phyloP scores from a whole-genome alignment of 140 eudicot species.

The Eryngium alpinum region DNA sequence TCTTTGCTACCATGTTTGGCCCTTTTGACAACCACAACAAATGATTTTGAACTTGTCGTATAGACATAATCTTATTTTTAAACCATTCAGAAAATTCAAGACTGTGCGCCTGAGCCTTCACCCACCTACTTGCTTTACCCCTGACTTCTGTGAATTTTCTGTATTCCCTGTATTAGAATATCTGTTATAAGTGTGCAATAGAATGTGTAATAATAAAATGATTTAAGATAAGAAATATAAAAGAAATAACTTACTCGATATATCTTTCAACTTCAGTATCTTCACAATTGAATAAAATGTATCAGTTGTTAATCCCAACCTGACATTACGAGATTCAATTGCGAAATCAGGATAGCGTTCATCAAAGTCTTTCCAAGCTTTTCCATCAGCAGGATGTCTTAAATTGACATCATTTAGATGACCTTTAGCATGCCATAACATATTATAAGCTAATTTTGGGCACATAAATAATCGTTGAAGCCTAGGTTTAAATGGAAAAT shows the following conservation, averaged over 20 bases:
- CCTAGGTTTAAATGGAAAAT: neutral
- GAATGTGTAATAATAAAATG: too few species aligned
- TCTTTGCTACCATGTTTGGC: neutral
- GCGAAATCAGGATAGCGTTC: neutral
- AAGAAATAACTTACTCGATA: too few species aligned
- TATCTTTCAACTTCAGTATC: too few species aligned
- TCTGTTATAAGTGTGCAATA: too few species aligned
- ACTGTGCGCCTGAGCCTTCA: neutral
- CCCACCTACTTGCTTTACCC: neutral
- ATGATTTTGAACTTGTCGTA: neutral
- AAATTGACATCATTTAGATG: neutral
- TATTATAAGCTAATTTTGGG: neutral
- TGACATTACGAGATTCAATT: neutral
- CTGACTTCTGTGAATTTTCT: too few species aligned
- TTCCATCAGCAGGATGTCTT: slow-evolving; percentile 14
- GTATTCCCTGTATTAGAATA: too few species aligned
- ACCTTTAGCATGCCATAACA: slow-evolving; percentile 5
- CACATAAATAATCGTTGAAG: slow-evolving; percentile 9
- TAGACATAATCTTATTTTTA: too few species aligned
- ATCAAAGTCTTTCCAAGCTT: slow-evolving; percentile 14
- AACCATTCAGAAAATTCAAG: neutral
- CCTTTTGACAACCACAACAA: neutral
- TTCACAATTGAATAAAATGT: too few species aligned
- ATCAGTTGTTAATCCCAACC: neutral
- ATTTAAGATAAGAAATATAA: too few species aligned